These are phyloP conservation scores for Penicillium aurantiogriseum DNA, from an alignment of 2,329 filamentous ascomycete species.

Conservation along the genomic window DNA sequence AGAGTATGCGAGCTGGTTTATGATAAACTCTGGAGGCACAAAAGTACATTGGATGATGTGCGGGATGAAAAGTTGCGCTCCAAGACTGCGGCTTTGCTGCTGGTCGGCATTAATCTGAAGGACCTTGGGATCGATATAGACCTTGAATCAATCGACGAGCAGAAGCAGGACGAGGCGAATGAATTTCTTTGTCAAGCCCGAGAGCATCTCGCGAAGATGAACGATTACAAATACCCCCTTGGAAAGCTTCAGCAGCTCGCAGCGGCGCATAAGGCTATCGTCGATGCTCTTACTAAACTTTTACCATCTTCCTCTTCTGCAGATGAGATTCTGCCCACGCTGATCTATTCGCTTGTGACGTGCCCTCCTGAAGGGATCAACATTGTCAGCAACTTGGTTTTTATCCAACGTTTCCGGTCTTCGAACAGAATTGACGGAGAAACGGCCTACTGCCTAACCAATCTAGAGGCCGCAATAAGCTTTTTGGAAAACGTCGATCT, in stretches of 20 bases:
- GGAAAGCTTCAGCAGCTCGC: constrained; percentile 90
- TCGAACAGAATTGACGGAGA: constrained; percentile 86
- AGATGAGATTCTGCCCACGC: constrained; percentile 92
- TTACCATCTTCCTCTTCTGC: constrained; percentile 78
- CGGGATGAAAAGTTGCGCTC: constrained; percentile 92
- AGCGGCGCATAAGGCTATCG: constrained; percentile 86
- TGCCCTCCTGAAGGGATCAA: constrained; percentile 81
- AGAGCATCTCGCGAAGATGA: constrained; percentile 74
- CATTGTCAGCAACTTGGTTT: constrained; percentile 90
- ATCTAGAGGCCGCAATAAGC: constrained; percentile 88
- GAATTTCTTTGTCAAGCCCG: constrained; percentile 70
- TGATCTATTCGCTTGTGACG: constrained; percentile 94
- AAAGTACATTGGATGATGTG: constrained; percentile 88
- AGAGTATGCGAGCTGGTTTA: constrained; percentile 84
- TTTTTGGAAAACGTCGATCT: constrained; percentile 96
- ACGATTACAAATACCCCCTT: constrained; percentile 79
- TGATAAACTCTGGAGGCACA: constrained; percentile 83
- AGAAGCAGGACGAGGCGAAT: constrained; percentile 66
- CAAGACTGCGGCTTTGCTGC: constrained; percentile 80
- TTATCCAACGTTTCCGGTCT: constrained; percentile 88
- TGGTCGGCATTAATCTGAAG: constrained; percentile 86
- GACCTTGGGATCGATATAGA: constrained; percentile 79
- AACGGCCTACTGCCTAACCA: constrained; percentile 93
- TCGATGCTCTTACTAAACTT: constrained; percentile 72
- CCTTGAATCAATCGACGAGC: constrained; percentile 51